Conservation (phyloP, 192 early-diverging fungal species). For the Dissophora globulifera region DNA sequence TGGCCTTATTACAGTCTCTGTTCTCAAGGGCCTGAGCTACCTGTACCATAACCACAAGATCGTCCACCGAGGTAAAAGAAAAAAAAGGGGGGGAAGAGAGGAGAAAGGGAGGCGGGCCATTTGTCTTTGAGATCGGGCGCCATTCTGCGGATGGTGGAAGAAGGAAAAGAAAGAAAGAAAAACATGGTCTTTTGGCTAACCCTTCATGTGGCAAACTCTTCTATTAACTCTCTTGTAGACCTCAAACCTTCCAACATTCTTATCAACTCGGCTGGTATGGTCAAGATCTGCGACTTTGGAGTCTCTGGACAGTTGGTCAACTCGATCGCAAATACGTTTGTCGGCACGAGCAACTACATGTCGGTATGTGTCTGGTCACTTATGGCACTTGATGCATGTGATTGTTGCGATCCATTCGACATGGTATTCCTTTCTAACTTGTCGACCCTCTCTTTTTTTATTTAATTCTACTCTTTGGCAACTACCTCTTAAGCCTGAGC, state of each 20-base stretch:
- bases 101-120: no score
- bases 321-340: conserved; percentile 88
- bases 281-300: conserved; percentile 91
- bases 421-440: no score
- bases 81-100: no score
- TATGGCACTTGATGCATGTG: no score
- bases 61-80: conserved; percentile 91
- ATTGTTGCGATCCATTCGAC: no score
- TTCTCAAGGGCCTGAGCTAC: conserved; percentile 83
- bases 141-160: no score
- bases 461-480: no score
- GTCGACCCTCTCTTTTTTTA: background rate
- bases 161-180: background rate
- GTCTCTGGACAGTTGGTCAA: conserved; percentile 89
- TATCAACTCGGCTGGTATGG: conserved; percentile 80
- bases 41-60: conserved; percentile 90
- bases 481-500: no score
- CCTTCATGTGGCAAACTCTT: no score
- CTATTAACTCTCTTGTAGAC: conserved; percentile 63
- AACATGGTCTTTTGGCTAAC: background rate
- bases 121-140: no score
- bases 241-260: conserved; percentile 91
- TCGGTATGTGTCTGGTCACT: no score
- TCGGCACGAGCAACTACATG: conserved; percentile 88
- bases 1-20: conserved; percentile 84